Conservation (phyloP, 192 early-diverging fungal genomes). For the Entomortierella chlamydospora region DNA sequence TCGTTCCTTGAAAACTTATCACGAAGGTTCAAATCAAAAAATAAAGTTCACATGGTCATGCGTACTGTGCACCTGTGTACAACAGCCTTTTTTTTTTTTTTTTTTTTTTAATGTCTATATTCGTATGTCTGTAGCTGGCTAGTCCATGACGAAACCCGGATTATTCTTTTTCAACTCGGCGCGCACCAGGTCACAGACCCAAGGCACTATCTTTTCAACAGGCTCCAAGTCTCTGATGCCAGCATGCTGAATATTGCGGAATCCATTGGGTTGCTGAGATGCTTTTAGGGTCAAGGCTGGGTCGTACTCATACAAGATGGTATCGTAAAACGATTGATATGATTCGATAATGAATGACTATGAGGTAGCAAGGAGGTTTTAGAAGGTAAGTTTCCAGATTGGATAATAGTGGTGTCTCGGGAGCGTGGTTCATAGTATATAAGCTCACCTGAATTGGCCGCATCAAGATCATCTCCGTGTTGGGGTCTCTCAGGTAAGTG, state of each 20-base stretch:
- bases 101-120: too few relatives aligned
- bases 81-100: too few relatives aligned
- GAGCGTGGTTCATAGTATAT: too few relatives aligned
- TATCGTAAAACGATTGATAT: constrained; percentile 62
- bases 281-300: constrained; percentile 39
- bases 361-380: not conserved
- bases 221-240: constrained; percentile 35
- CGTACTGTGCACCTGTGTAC: too few relatives aligned
- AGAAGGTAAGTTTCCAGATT: not conserved
- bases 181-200: constrained; percentile 31
- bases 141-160: constrained; percentile 21
- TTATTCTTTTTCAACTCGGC: constrained; percentile 41
- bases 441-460: constrained; percentile 72
- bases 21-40: too few relatives aligned
- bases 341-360: constrained; percentile 62
- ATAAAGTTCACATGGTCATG: too few relatives aligned
- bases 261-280: constrained; percentile 28
- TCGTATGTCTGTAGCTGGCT: not conserved
- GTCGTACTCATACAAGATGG: constrained; percentile 56
- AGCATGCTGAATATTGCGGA: constrained; percentile 32
- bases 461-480: constrained; percentile 81
- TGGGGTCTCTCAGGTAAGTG: constrained; percentile 79
- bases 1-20: too few relatives aligned
- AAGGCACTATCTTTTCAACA: constrained; percentile 41
- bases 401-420: not conserved